Evolutionary conservation across 768 basidiomycete species (phyloP), one percentile per base, ranked within the genome.

Genomic region (Pleurotus sapidus): DNA sequence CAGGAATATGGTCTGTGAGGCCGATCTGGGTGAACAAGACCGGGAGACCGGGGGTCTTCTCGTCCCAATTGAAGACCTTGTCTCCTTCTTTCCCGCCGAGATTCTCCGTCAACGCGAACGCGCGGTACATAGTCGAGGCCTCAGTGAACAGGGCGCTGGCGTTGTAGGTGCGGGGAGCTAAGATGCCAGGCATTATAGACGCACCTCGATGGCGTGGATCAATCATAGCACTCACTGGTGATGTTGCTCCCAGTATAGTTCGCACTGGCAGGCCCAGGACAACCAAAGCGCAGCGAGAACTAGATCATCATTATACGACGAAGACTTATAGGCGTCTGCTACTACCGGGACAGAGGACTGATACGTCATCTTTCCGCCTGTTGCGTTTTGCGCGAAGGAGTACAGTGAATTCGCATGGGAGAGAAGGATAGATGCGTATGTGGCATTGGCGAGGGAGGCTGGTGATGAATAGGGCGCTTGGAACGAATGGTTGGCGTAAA

Each of bases 51-150:
- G 92, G 88, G 1, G 81, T 83, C 68, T 91, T 89, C 3, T 84
- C 82, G 66, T 95, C 95, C 95, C 95, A 98, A 67, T 95, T 95
- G 72, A 94, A 90, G 4, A 89, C 84, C 2, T 54, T 54, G 24
- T 54, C 51, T 5, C 75, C 71, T 46, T 85, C 72, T 34, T 78
- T 72, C 1, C 76, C 75, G 2, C 71, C 68, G 0, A 95, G 51
- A 18, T 54, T 54, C 18, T 54, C 51, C 39, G 51, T 54, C 8
- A 54, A 23, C 3, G 51, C 39, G n/a, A 39, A 54, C 7, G 51
- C 24, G 18, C 77, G 66, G 64, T 86, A 92, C 55, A 82, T 74
- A 2, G 75, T 69, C 7, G 82, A 74, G 3, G 51, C 51, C 24
- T 54, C 51, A 5, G 39, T 39, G 20, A 40, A 54, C 5, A 54